Evolutionary conservation across 1,284 basidiomycete genomes (phyloP).

Genomic region (Ustilago shanxiensis): DNA sequence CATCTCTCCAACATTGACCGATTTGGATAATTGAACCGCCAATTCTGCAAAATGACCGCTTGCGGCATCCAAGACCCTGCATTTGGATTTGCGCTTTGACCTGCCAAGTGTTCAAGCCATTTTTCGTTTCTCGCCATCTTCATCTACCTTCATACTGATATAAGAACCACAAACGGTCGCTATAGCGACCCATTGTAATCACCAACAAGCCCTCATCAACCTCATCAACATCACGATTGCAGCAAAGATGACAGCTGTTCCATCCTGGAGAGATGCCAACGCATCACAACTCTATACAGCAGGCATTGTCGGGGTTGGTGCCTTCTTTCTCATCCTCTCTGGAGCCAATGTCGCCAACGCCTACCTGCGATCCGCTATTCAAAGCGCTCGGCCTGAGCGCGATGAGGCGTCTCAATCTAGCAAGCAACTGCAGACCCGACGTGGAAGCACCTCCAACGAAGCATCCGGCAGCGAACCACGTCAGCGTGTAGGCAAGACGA

Average conservation of each 20-base stretch:
- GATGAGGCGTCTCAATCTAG: too few species aligned
- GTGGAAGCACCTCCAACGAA: conserved; percentile 8
- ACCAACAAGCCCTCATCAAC: not conserved
- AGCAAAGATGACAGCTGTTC: conserved; percentile 20
- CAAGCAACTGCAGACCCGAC: conserved; percentile 5
- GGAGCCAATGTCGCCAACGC: conserved; percentile 23
- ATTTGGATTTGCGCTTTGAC: not conserved
- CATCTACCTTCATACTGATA: not conserved
- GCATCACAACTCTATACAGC: conserved; percentile 38
- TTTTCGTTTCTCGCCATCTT: not conserved
- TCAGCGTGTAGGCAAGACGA: conserved; percentile 39
- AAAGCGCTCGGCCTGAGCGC: not conserved
- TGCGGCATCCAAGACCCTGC: conserved; percentile 2
- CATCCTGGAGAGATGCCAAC: conserved; percentile 32
- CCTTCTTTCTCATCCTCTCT: conserved; percentile 30
- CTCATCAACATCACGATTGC: not conserved
- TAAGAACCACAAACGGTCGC: not conserved
- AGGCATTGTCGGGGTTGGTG: conserved; percentile 24
- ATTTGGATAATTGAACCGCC: not conserved
- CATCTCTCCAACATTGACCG: not conserved
- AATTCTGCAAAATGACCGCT: conserved; percentile 6
- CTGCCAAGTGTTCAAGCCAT: not conserved
- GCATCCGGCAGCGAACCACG: not conserved
- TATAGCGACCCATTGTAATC: not conserved
- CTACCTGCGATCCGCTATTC: not conserved